A percentile compares a stretch with the other conserved stretches of the same genome.
These are phyloP conservation scores for Styphnolobium japonicum DNA, from an alignment of 306 rosid genomes.

Conservation along the genomic window DNA sequence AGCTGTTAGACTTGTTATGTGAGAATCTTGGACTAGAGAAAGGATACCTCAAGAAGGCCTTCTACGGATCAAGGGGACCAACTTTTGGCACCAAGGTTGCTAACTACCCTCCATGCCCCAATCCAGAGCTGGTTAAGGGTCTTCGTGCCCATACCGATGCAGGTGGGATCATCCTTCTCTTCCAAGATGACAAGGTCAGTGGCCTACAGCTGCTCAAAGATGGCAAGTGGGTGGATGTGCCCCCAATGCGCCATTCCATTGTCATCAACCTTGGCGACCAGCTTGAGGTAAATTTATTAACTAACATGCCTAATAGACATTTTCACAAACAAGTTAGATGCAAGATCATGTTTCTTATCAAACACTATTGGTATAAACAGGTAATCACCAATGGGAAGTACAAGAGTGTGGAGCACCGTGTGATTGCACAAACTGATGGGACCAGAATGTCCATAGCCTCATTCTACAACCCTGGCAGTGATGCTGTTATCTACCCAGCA, in stretches of 20 bases:
- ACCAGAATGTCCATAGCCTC: slow-evolving; percentile 91
- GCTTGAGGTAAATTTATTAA: slow-evolving; percentile 56
- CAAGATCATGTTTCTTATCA: not conserved
- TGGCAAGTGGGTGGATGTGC: slow-evolving; percentile 80
- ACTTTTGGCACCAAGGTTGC: slow-evolving; percentile 92
- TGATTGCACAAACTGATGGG: slow-evolving; percentile 73
- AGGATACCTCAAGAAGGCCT: slow-evolving; percentile 74
- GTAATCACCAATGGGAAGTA: slow-evolving; percentile 89
- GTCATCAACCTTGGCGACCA: slow-evolving; percentile 90
- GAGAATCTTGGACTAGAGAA: slow-evolving; percentile 87
- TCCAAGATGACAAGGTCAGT: slow-evolving; percentile 89
- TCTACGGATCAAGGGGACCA: slow-evolving; percentile 78
- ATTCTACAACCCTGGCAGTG: slow-evolving; percentile 89
- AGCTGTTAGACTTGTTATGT: slow-evolving; percentile 71
- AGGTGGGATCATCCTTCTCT: slow-evolving; percentile 81
- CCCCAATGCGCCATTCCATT: slow-evolving; percentile 87
- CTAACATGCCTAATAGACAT: not conserved
- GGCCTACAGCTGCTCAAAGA: slow-evolving; percentile 88
- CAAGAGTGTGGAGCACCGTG: slow-evolving; percentile 91
- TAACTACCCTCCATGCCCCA: slow-evolving; percentile 87
- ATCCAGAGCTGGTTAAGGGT: slow-evolving; percentile 83
- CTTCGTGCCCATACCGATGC: slow-evolving; percentile 95
- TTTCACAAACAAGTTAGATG: not conserved
- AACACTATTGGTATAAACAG: slow-evolving; percentile 22
- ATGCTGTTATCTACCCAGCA: slow-evolving; percentile 84